These are phyloP conservation scores for Aureobasidium uvarum DNA, from an alignment of 2,329 filamentous ascomycete species.

Conservation along the genomic window DNA sequence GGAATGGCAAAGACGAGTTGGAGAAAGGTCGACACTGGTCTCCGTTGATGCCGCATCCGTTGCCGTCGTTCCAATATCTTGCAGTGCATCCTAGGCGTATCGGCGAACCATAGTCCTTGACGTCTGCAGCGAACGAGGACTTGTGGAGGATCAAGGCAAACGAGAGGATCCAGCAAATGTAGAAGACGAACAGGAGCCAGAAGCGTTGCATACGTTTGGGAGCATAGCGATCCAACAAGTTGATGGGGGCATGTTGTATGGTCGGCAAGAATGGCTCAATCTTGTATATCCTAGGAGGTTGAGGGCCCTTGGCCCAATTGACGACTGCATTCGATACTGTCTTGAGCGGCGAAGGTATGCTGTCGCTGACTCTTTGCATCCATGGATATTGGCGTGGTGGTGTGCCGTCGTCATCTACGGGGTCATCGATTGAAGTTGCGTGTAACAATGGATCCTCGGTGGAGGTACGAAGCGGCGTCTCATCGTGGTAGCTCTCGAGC, in stretches of 20 bases:
- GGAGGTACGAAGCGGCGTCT: constrained; percentile 26
- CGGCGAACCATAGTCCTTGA: constrained; percentile 66
- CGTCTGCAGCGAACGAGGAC: constrained; percentile 59
- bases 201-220: constrained; percentile 60
- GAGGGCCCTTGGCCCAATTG: constrained; percentile 51
- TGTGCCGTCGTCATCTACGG: constrained; percentile 24
- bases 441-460: constrained; percentile 35
- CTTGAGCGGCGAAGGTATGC: constrained; percentile 34
- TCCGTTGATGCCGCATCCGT: constrained; percentile 71
- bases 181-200: constrained; percentile 59
- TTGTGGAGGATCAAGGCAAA: constrained; percentile 68
- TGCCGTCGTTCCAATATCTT: constrained; percentile 68
- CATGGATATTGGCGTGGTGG: constrained; percentile 28
- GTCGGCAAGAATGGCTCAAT: constrained; percentile 59
- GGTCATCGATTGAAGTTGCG: constrained; percentile 33
- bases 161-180: constrained; percentile 65
- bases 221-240: constrained; percentile 61
- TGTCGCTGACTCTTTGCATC: constrained; percentile 32
- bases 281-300: constrained; percentile 50
- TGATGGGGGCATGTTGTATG: constrained; percentile 66
- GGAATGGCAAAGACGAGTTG: constrained; percentile 67
- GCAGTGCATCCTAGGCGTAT: constrained; percentile 64
- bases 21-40: constrained; percentile 72
- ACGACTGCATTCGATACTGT: constrained; percentile 23
- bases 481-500: constrained; percentile 36